Conservation (phyloP, 2,329 filamentous ascomycete species). For the Boeremia exigua region DNA sequence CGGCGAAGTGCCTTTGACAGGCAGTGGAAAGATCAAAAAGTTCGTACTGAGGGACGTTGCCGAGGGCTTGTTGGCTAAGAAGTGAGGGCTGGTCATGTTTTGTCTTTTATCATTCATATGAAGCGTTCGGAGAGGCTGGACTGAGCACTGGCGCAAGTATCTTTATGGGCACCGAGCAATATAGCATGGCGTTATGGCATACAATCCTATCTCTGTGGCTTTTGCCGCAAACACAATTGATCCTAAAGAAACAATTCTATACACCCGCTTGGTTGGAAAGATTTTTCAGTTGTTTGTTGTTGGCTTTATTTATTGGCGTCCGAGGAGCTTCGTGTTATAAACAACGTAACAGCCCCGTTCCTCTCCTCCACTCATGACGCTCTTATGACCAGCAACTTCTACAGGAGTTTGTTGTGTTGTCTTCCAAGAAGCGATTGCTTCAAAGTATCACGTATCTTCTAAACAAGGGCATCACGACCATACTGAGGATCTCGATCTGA, state of each 20-base stretch:
- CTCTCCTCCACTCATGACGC: background rate
- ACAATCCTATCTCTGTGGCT: no score
- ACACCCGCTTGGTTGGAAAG: no score
- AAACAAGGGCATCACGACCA: no score
- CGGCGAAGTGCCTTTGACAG: constrained; percentile 49
- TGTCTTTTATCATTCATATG: background rate
- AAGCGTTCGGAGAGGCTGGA: background rate
- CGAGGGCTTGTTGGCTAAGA: constrained; percentile 28
- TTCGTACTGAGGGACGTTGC: constrained; percentile 44
- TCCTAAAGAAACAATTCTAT: no score
- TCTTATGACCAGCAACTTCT: constrained; percentile 22
- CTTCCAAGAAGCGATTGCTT: constrained; percentile 1
- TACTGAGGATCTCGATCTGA: no score
- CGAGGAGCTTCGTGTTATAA: background rate
- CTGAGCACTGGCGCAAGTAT: background rate
- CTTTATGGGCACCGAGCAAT: no score
- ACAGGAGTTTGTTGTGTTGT: constrained; percentile 23
- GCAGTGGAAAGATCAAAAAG: constrained; percentile 55
- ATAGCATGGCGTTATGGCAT: no score
- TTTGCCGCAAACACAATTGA: no score
- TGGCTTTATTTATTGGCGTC: background rate
- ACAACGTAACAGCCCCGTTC: constrained; percentile 7
- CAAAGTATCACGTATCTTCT: constrained; percentile 10
- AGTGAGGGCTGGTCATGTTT: background rate
- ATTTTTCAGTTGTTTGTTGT: background rate